These are phyloP conservation scores for Auriculariales sp. DNA, from an alignment of 768 basidiomycete genomes.

Conservation along the genomic window DNA sequence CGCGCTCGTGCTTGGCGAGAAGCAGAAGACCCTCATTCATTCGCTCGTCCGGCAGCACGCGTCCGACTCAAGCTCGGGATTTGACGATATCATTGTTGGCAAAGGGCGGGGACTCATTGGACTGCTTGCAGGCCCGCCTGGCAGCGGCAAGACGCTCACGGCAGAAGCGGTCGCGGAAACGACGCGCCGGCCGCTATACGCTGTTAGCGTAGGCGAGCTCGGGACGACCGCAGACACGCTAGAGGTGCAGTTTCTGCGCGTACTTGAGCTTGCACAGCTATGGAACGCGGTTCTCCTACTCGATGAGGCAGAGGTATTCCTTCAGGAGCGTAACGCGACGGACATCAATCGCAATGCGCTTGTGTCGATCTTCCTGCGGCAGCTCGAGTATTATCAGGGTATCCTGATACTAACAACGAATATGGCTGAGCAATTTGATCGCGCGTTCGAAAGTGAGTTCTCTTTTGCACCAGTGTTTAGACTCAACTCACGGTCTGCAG, in stretches of 20 bases:
- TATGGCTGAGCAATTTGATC: conserved; percentile 15
- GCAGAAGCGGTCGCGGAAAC: conserved; percentile 12
- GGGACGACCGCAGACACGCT: conserved; percentile 14
- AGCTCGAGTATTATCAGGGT: conserved; percentile 24
- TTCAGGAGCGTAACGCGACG: conserved; percentile 11
- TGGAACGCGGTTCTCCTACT: conserved; percentile 23
- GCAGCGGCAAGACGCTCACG: conserved; percentile 4
- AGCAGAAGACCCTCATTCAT: conserved; percentile 1
- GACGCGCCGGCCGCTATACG: conserved; percentile 17
- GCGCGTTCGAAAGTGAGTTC: conserved; percentile 19
- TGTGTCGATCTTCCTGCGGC: conserved; percentile 22
- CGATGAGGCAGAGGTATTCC: conserved; percentile 24
- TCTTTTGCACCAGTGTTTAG: neutral
- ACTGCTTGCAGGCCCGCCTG: conserved; percentile 4
- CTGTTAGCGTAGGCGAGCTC: conserved; percentile 19
- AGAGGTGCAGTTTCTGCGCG: conserved; percentile 11
- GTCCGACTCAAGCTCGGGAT: neutral
- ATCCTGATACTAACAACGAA: conserved; percentile 24
- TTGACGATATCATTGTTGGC: conserved; percentile 3
- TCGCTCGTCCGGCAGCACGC: conserved; percentile 6
- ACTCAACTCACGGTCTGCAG: conserved; percentile 6
- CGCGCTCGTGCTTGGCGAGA: neutral
- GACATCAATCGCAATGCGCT: conserved; percentile 20
- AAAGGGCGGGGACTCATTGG: conserved; percentile 8
- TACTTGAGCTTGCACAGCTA: conserved; percentile 16